Percentiles rank a stretch among this genome's conserved stretches.
Evolutionary conservation across 352 stramenopile species (phyloP).

Genomic region (Globisporangium nodosum): DNA sequence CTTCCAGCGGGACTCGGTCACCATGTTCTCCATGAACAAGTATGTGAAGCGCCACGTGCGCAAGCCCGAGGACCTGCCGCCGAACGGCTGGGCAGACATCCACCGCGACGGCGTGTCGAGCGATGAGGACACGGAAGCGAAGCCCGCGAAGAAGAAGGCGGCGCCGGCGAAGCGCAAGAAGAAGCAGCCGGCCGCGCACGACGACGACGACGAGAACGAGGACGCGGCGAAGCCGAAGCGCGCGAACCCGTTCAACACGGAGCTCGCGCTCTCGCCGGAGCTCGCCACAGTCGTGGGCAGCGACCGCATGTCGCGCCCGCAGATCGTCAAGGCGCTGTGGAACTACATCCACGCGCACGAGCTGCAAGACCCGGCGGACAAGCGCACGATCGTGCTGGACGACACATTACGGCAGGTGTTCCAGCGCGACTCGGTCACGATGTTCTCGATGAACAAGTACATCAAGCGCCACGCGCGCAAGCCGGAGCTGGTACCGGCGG

Average conservation of each 20-base stretch:
- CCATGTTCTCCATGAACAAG: conserved; percentile 89
- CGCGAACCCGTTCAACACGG: conserved; percentile 66
- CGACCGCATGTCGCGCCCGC: conserved; percentile 80
- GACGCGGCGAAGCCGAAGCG: conserved; percentile 49
- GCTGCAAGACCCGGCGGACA: conserved; percentile 93
- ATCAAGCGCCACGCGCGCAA: conserved; percentile 85
- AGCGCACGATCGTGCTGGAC: conserved; percentile 91
- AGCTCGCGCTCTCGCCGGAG: conserved; percentile 73
- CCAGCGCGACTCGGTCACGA: conserved; percentile 80
- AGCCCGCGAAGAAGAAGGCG: conserved; percentile 59
- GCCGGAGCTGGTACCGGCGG: conserved; percentile 45
- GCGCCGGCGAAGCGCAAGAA: conserved; percentile 59
- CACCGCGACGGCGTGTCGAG: conserved; percentile 72
- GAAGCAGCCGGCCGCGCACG: conserved; percentile 1
- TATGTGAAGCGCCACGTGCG: conserved; percentile 83
- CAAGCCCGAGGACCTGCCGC: conserved; percentile 59
- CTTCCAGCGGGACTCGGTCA: conserved; percentile 80
- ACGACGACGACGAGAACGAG: conserved; percentile 31
- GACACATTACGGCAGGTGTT: conserved; percentile 80
- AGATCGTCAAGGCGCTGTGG: conserved; percentile 95
- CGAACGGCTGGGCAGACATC: conserved; percentile 71
- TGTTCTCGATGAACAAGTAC: conserved; percentile 90
- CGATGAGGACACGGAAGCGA: conserved; percentile 64
- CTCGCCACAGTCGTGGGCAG: conserved; percentile 72
- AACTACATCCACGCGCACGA: conserved; percentile 94